Evolutionary conservation across 2,329 filamentous ascomycete species (phyloP), one percentile per base, ranked within the genome.

Genomic region (Cephalotrichum gorgonifer): DNA sequence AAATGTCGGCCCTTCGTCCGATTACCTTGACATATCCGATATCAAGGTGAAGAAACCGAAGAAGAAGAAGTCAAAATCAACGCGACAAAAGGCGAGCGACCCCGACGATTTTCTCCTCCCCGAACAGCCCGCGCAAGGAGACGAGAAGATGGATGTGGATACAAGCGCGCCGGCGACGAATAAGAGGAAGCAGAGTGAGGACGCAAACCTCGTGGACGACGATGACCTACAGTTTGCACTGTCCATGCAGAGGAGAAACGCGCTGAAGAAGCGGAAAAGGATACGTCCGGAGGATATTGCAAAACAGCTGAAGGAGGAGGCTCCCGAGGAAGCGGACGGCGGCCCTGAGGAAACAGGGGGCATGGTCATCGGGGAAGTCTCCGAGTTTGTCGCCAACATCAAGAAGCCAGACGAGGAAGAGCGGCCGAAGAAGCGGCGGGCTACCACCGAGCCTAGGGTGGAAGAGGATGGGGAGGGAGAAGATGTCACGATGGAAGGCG

Each of bases 11-110:
- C 47, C 47, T 4, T 48, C 78, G 15, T 95, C 90, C 17, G 93
- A 98, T 63, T 98, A 98, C 63, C 73, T 94, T 54, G 88, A 95
- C 53, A 70, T 84, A 15, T 86, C 86, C 2, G 85, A 93, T 57
- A 79, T 96, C 60, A 98, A 96, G 65, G 78, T 97, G 54, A 94
- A 89, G 69, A 98, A 95, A 64, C 84, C 88, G 1, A 96, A 95
- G 68, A 96, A 95, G 70, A 94, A 91, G 70, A 93, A 91, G 67
- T 76, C 80, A 28, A 91, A 89, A 64, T 75, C 79, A 23, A 87
- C 85, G 2, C 76, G 86, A 46, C 80, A 86, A 60, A 85, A 83
- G 56, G 75, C 75, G 2, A 67, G 74, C n/a, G 79, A 83, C 39
- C 79, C 82, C 27, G 79, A 83, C 50, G 79, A 79, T 45, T 73